Evolutionary conservation across 1,284 basidiomycete species (phyloP).

Genomic region (Butyriboletus appendiculatus): DNA sequence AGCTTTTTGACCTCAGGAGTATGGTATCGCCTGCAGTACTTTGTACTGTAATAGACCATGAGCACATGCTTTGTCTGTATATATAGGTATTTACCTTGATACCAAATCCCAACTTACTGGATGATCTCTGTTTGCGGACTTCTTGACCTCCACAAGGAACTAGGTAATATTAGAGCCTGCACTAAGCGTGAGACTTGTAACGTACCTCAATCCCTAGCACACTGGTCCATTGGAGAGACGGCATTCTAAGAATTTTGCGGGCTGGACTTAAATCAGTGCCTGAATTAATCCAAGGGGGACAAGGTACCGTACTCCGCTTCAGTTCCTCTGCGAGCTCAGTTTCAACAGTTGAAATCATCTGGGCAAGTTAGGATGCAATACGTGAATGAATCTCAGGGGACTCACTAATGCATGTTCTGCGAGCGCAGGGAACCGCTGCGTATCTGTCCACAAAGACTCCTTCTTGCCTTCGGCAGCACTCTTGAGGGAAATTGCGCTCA

Average conservation of each 20-base stretch:
- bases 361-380: constrained; percentile 4
- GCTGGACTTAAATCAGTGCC: constrained; percentile 43
- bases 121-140: constrained; percentile 68
- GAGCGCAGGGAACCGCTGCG: constrained; percentile 69
- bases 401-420: constrained; percentile 47
- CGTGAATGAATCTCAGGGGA: neutral
- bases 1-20: constrained; percentile 72
- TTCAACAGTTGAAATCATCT: constrained; percentile 66
- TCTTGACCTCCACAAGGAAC: constrained; percentile 81
- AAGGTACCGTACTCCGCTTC: constrained; percentile 50
- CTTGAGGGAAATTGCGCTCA: constrained; percentile 62
- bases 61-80: constrained; percentile 5
- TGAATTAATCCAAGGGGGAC: neutral
- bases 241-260: constrained; percentile 73
- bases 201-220: constrained; percentile 71
- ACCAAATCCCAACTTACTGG: constrained; percentile 83
- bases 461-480: constrained; percentile 72
- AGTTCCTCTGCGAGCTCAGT: constrained; percentile 79
- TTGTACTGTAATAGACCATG: constrained; percentile 59
- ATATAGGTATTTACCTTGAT: constrained; percentile 53
- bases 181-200: neutral
- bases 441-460: constrained; percentile 73
- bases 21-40: constrained; percentile 76
- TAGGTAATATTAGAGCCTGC: constrained; percentile 29
- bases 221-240: constrained; percentile 74